These are phyloP conservation scores for Xylaria nigripes DNA, from an alignment of 495 filamentous ascomycete genomes.

Conservation along the genomic window DNA sequence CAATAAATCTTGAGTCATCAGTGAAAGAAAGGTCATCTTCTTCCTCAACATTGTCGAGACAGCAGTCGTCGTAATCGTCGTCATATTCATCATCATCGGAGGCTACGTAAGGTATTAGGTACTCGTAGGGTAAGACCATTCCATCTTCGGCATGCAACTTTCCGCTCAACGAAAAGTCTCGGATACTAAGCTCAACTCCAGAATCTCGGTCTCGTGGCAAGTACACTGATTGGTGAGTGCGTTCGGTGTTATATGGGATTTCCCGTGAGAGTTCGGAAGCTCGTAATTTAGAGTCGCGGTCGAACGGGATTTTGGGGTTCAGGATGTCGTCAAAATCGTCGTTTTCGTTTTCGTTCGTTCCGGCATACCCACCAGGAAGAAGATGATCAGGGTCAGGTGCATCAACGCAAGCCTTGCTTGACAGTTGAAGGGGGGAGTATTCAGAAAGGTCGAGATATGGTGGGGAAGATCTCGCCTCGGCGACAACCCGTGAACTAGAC, in stretches of 20 bases:
- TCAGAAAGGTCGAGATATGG: conserved; percentile 45
- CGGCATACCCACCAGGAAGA: conserved; percentile 52
- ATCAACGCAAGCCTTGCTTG: conserved; percentile 30
- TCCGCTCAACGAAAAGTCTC: conserved; percentile 7
- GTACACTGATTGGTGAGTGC: not conserved
- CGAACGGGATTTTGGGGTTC: conserved; percentile 14
- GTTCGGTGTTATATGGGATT: conserved; percentile 10
- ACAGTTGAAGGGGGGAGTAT: conserved; percentile 34
- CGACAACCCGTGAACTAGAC: conserved; percentile 16
- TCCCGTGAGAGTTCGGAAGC: conserved; percentile 5
- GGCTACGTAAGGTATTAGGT: conserved; percentile 27
- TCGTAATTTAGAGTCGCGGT: conserved; percentile 12
- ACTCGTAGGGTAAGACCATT: conserved; percentile 17
- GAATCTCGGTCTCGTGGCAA: conserved; percentile 5
- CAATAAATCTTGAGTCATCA: conserved; percentile 51
- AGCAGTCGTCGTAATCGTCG: not conserved
- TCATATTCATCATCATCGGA: conserved; percentile 34
- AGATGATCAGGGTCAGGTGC: conserved; percentile 45
- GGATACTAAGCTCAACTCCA: conserved; percentile 5
- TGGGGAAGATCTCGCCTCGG: conserved; percentile 42
- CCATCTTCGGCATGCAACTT: conserved; percentile 2
- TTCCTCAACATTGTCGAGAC: conserved; percentile 34
- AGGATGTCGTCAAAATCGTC: conserved; percentile 14
- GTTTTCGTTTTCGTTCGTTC: conserved; percentile 21
- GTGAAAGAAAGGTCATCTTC: conserved; percentile 34